Conservation (phyloP, 169 alveolate genomes). For the Cryptosporidium felis region DNA sequence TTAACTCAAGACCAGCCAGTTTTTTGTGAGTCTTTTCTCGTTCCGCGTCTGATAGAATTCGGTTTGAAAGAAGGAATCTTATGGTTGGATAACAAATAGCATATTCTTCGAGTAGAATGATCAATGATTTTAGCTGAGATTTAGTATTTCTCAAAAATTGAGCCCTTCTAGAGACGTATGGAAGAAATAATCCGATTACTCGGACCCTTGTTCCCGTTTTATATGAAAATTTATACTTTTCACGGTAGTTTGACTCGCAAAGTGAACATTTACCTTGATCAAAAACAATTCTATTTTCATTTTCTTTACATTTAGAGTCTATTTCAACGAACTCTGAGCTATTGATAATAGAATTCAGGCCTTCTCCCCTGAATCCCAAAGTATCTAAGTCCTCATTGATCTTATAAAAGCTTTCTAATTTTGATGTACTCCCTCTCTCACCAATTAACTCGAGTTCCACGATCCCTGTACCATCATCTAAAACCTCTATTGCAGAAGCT, state of each 20-base stretch:
- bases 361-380: conserved; percentile 96
- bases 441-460: conserved; percentile 74
- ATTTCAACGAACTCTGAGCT: conserved; percentile 76
- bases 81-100: conserved; percentile 61
- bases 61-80: conserved; percentile 24
- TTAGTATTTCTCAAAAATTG: conserved; percentile 20
- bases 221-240: not conserved
- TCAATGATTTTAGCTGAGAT: conserved; percentile 46
- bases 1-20: not conserved
- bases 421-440: conserved; percentile 92
- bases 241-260: not conserved
- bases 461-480: conserved; percentile 93
- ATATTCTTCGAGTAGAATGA: conserved; percentile 37
- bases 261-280: conserved; percentile 3
- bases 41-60: conserved; percentile 11
- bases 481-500: conserved; percentile 86
- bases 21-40: conserved; percentile 29
- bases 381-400: conserved; percentile 85
- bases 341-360: conserved; percentile 82
- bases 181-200: conserved; percentile 35
- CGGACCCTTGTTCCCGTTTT: conserved; percentile 34
- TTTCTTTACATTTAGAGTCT: conserved; percentile 75
- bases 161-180: conserved; percentile 37
- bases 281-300: not conserved
- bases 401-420: conserved; percentile 89